Evolutionary conservation across 1,284 basidiomycete species (phyloP), one percentile per base, ranked within the genome.

Genomic region (Pseudozyma tsukubaensis): DNA sequence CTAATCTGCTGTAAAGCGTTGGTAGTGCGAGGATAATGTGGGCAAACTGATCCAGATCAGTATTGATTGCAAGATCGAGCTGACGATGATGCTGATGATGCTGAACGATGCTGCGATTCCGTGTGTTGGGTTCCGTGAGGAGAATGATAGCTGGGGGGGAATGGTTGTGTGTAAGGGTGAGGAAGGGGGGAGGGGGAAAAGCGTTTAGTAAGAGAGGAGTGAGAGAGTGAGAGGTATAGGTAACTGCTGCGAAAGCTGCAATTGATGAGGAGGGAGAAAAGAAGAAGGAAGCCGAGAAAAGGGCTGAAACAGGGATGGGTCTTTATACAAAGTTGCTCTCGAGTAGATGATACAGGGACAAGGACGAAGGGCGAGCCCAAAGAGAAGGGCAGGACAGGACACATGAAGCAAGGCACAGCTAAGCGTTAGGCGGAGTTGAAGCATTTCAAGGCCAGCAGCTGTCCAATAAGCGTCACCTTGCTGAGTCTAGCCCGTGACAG

Each of bases 181-280:
- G 48, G 11, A 55, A 19, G 42, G 53, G 37, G 45, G 21, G 39
- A 19, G 21, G 44, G 56, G 58, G 16, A 18, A 40, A 16, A 39
- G 34, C n/a, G 43, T 55, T 53, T 34, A 39, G 37, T n/a, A 43
- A 24, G 34, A 37, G 45, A 37, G 40, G 59, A 51, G 29, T 47
- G 48, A 49, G 68, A 52, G 48, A 51, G 49, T 12, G 34, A 35
- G 48, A 59, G 50, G 29, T 47, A 19, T 24, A 10, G 47, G 51
- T 39, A 40, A 57, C 12, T 68, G 70, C 64, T 39, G 57, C 50
- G 48, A 43, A 35, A 54, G 60, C 65, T 68, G 71, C 65, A 58
- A 64, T 50, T 56, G 64, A 72, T 72, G 70, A n/a, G 34, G 68
- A 50, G 48, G 62, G 50, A 54, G 43, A 37, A 55, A 50, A 49